Percentiles rank a stretch among this genome's conserved stretches.
Evolutionary conservation across 2,329 filamentous ascomycete genomes (phyloP).

Genomic region (Colletotrichum paranaense): DNA sequence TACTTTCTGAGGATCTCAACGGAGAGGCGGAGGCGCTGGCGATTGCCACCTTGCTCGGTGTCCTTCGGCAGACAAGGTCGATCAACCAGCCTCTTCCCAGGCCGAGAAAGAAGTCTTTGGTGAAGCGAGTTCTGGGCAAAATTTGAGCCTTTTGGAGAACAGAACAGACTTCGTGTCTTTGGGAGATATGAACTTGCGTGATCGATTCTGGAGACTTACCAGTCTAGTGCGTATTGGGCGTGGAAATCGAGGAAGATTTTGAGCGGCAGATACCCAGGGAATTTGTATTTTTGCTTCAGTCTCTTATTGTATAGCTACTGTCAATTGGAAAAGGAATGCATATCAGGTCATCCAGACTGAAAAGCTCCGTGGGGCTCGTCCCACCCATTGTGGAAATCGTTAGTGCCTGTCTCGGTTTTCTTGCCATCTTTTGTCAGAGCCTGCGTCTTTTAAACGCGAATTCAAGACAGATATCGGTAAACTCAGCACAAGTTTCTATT

Average conservation of each 20-base stretch:
- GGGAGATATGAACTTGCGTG: background rate
- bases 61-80: constrained; percentile 20
- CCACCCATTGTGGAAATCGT: no score
- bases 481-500: no score
- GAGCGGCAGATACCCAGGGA: background rate
- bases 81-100: constrained; percentile 16
- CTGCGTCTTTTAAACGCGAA: no score
- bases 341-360: no score
- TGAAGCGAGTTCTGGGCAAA: constrained; percentile 17
- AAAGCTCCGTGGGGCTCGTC: no score
- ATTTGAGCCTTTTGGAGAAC: background rate
- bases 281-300: no score
- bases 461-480: no score
- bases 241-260: background rate
- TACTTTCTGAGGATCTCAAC: constrained; percentile 18
- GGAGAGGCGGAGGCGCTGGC: constrained; percentile 16
- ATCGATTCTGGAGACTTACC: background rate
- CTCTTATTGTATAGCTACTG: no score
- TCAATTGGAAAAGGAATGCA: no score
- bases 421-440: no score
- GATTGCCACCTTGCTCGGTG: constrained; percentile 10
- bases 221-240: background rate
- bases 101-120: constrained; percentile 14
- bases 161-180: background rate
- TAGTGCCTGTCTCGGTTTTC: no score